Evolutionary conservation across 306 rosid species (phyloP), one percentile per base, ranked within the genome.

Genomic region (Pachyrhizus erosus): DNA sequence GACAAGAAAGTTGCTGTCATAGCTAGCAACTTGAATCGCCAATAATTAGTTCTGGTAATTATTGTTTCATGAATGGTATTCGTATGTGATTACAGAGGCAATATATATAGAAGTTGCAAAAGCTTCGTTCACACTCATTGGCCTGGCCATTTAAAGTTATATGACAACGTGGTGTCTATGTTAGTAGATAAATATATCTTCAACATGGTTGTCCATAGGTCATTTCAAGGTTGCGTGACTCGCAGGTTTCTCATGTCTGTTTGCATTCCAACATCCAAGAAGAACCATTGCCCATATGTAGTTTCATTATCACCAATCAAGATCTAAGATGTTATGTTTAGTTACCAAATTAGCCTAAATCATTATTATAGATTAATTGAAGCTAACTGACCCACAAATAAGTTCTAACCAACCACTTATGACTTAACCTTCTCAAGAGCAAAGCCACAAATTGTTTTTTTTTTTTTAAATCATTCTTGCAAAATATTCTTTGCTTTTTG

Each of bases 161-260:
- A 12, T 24, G 37, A 4, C 9, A 26, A 24, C 12, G 67, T 13
- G 9, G 9, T 60, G 67, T 37, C 7, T 24, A 26, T 24, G 66
- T 54, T 52, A 15, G 11, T 20, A 7, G 26, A 52, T 52, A 52
- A 52, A 11, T 6, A 52, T 52, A 52, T 58, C 26, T 29, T 34
- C 21, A 40, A 80, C 80, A 31, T 49, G 62, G 52, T 69, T 67
- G 79, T 64, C 58, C 77, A 57, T 20, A 1, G 61, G 76, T 79
- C 80, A 86, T 10, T 79, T 86, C 84, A 79, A 34, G 51, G 64
- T 79, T 37, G 61, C 80, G 86, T 79, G 84, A 43, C 11, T 66
- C 26, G 45, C 2, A 45, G 66, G 73, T 84, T 73, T 9, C 21
- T 51, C 49, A 48, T 61, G 75, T 18, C 64, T 39, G 26, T 26